Evolutionary conservation across 1,139 yeast genomes (phyloP), one percentile per base, ranked within the genome.

Genomic region (Hyphopichia fennica): DNA sequence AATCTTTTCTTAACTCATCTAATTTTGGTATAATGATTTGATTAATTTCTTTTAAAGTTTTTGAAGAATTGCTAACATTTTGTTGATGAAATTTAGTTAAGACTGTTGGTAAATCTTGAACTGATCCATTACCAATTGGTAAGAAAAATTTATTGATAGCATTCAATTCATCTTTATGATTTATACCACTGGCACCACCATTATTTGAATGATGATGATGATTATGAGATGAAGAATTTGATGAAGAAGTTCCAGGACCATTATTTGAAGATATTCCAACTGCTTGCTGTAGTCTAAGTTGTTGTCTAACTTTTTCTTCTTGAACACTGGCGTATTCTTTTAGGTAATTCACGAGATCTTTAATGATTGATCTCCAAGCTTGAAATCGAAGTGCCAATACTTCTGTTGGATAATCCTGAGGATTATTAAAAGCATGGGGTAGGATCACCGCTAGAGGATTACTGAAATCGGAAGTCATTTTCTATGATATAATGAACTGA

Each of bases 291-390:
- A 91, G 72, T 41, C 96, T 72, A 42, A 82, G 71, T 60, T 89
- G 95, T 57, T 88, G 96, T 46, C 96, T 78, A 30, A 87, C 84
- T 19, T 87, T 79, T 57, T 89, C 96, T 57, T 90, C 96, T 60
- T 89, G 95, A 38, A 87, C 93, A 16, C 86, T 78, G 13, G 89
- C 88, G 39, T 84, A 86, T 54, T 90, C 96, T 50, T 77, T 79
- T 48, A 91, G 72, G 60, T 93, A 93, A 41, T 75, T 79, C 22
- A 87, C 76, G 44, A 93, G 66, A 31, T 91, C 85, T 45, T 84
- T 81, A 45, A 90, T 83, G 41, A 91, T 79, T 41, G 79, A 75
- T 49, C 96, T 72, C 97, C 97, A 93, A 3, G 95, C 85, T 38
- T 83, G 79, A 59, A 91, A 89, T 49, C 99, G 73, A 32, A 79